Evolutionary conservation across 148 eudicot genomes (phyloP).

Genomic region (Cornus suecica): DNA sequence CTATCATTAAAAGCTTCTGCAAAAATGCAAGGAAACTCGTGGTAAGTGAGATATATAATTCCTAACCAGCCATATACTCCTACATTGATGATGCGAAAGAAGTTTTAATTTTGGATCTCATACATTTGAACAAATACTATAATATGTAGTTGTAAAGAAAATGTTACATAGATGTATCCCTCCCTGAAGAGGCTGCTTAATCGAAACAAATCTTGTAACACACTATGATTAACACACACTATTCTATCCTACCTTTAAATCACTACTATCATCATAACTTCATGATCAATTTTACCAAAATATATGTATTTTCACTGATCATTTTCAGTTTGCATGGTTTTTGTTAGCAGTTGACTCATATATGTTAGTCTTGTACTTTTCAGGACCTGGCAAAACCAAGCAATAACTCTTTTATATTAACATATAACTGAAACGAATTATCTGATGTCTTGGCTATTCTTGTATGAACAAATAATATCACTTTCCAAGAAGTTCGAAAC

Average conservation of each 20-base stretch:
- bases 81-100: not conserved
- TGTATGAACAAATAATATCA: not conserved
- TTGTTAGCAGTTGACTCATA: not conserved
- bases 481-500: not conserved
- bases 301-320: not conserved
- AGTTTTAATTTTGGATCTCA: not conserved
- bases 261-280: not conserved
- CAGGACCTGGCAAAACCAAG: too few relatives aligned
- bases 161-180: not conserved
- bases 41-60: conserved; percentile 40
- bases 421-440: not conserved
- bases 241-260: too few relatives aligned
- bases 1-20: conserved; percentile 71
- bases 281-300: not conserved
- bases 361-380: too few relatives aligned
- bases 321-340: not conserved
- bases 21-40: conserved; percentile 88
- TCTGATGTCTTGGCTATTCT: not conserved
- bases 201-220: not conserved
- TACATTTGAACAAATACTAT: not conserved
- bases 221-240: too few relatives aligned
- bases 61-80: not conserved
- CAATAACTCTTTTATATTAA: too few relatives aligned
- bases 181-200: not conserved
- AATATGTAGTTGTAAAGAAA: not conserved